Evolutionary conservation across 1,284 basidiomycete species (phyloP).

Genomic region (Anthracocystis panici-leucophaei): DNA sequence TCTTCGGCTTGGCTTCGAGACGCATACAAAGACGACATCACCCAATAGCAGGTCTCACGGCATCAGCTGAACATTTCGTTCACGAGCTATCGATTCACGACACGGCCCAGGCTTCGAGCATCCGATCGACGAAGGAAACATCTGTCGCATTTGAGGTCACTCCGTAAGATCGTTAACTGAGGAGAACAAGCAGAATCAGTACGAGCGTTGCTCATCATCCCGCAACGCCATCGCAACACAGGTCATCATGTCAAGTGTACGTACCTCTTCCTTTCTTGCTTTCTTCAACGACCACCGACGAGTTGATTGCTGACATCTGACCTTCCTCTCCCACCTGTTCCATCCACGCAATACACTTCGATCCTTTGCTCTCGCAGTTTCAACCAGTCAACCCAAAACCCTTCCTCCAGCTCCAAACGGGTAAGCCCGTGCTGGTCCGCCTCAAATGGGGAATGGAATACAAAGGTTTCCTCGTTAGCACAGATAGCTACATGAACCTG

Average conservation of each 20-base stretch:
- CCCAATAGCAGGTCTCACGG: too few species aligned
- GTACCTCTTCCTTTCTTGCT: background rate
- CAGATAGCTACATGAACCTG: constrained; percentile 99
- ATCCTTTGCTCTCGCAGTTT: constrained; percentile 72
- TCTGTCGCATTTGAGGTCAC: too few species aligned
- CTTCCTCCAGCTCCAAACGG: constrained; percentile 96
- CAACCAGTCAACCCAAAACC: constrained; percentile 98
- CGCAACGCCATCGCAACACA: constrained; percentile 2
- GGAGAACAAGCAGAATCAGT: too few species aligned
- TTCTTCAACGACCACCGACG: too few species aligned
- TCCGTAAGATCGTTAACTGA: too few species aligned
- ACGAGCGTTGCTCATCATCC: too few species aligned
- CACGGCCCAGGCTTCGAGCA: too few species aligned
- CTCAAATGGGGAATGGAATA: constrained; percentile 99
- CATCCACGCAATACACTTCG: background rate
- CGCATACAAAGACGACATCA: too few species aligned
- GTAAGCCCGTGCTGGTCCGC: constrained; percentile 92
- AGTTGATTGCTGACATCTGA: background rate
- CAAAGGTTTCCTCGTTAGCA: constrained; percentile 98
- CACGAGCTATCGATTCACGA: too few species aligned
- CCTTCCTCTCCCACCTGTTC: background rate
- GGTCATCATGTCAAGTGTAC: constrained; percentile 32
- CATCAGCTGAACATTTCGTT: too few species aligned
- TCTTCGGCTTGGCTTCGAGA: too few species aligned
- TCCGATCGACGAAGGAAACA: too few species aligned